Evolutionary conservation across 2,329 filamentous ascomycete species (phyloP).

Genomic region (Talaromyces sp.): DNA sequence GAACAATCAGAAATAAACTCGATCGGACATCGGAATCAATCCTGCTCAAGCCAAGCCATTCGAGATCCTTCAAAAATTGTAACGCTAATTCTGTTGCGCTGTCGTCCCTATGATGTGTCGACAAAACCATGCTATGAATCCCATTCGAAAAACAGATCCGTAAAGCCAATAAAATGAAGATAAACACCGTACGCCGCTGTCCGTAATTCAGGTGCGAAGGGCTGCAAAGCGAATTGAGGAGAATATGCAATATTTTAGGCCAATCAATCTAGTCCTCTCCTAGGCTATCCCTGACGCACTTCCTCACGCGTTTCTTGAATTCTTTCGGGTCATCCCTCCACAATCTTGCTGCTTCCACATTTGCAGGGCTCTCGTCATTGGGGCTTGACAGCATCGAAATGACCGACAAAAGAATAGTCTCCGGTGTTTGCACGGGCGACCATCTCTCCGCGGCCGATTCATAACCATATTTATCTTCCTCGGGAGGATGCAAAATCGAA

Average conservation of each 20-base stretch:
- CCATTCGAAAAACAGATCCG: neutral
- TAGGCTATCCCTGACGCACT: slow-evolving; percentile 75
- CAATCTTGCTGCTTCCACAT: slow-evolving; percentile 86
- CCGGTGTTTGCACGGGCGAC: slow-evolving; percentile 90
- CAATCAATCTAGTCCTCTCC: slow-evolving; percentile 59
- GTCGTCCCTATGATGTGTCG: neutral
- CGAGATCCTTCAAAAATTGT: no score
- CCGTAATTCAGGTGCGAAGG: slow-evolving; percentile 1
- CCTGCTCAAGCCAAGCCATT: neutral
- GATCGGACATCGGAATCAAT: neutral
- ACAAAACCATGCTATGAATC: neutral
- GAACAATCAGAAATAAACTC: neutral
- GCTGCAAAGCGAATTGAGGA: neutral
- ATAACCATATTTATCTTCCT: slow-evolving; percentile 92
- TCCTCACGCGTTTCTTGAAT: slow-evolving; percentile 74
- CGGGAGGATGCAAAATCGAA: slow-evolving; percentile 91
- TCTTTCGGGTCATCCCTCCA: slow-evolving; percentile 77
- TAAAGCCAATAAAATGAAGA: neutral
- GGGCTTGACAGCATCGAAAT: slow-evolving; percentile 90
- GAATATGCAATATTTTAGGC: neutral
- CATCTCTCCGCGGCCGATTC: slow-evolving; percentile 87
- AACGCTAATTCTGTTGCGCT: neutral
- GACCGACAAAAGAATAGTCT: slow-evolving; percentile 87
- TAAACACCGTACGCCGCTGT: slow-evolving; percentile 11
- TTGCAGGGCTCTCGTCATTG: slow-evolving; percentile 93